phyloP scores from a whole-genome alignment of 345 rosid species.

The Gossypium stocksii region DNA sequence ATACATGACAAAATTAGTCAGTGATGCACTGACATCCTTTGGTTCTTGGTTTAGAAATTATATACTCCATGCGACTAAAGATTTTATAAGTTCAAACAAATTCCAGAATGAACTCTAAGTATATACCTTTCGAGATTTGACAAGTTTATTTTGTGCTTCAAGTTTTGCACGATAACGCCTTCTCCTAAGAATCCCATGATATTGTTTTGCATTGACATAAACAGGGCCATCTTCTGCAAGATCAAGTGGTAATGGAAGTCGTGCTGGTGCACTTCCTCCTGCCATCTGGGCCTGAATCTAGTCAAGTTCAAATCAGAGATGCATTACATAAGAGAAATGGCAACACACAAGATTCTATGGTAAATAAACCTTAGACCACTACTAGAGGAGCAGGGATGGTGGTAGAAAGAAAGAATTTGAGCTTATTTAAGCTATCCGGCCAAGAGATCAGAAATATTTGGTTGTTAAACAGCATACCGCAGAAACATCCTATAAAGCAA shows the following conservation, averaged over 20 bases:
- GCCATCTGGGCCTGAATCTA: conserved; percentile 39
- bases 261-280: conserved; percentile 37
- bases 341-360: background rate
- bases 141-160: conserved; percentile 66
- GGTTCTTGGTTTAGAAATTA: background rate
- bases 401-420: background rate
- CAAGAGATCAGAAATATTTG: background rate
- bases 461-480: too few species aligned
- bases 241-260: conserved; percentile 62
- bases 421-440: background rate
- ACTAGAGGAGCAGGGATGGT: background rate
- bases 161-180: conserved; percentile 78
- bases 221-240: conserved; percentile 53
- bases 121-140: conserved; percentile 63
- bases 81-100: background rate
- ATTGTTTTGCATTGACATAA: conserved; percentile 80
- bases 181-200: conserved; percentile 72
- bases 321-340: conserved; percentile 10
- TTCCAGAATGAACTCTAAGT: background rate
- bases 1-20: background rate
- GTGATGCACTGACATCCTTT: background rate
- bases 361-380: background rate
- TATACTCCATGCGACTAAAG: background rate
- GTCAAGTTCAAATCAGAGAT: conserved; percentile 21
- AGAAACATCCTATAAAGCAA: background rate